Percentiles rank a stretch among this genome's conserved stretches.
These are phyloP conservation scores for Zoysia japonica DNA, from an alignment of 176 grass and related monocot species.

Conservation along the genomic window DNA sequence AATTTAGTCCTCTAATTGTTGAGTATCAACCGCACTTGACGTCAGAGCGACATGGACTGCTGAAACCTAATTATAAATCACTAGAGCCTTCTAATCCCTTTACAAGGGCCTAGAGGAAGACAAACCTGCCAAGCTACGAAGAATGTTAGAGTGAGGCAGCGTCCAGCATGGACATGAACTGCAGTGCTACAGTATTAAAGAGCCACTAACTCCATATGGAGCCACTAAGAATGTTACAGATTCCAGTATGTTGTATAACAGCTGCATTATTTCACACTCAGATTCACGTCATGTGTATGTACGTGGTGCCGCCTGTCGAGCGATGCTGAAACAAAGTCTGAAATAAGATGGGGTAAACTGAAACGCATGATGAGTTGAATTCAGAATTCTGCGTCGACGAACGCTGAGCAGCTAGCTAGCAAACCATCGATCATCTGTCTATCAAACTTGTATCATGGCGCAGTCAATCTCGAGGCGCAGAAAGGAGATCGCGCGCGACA, in stretches of 20 bases:
- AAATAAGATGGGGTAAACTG: background rate
- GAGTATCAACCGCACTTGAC: slow-evolving; percentile 44
- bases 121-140: slow-evolving; percentile 38
- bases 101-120: slow-evolving; percentile 41
- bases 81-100: slow-evolving; percentile 52
- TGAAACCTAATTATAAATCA: slow-evolving; percentile 41
- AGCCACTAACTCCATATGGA: slow-evolving; percentile 27
- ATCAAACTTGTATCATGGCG: slow-evolving; percentile 61
- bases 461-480: slow-evolving; percentile 54
- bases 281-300: background rate
- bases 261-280: slow-evolving; percentile 2
- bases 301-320: background rate
- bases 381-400: slow-evolving; percentile 37
- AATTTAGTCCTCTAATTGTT: slow-evolving; percentile 30
- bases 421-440: slow-evolving; percentile 56
- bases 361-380: slow-evolving; percentile 26
- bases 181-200: slow-evolving; percentile 33
- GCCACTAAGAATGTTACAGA: too few relatives aligned
- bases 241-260: background rate
- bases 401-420: background rate
- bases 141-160: slow-evolving; percentile 40
- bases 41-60: slow-evolving; percentile 38
- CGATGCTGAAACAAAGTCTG: background rate
- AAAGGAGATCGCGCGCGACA: slow-evolving; percentile 55
- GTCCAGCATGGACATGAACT: slow-evolving; percentile 29